Percentiles rank a stretch among this genome's conserved stretches.
Evolutionary conservation across 2,329 filamentous ascomycete species (phyloP).

Genomic region (Ceratocystis colombiana): DNA sequence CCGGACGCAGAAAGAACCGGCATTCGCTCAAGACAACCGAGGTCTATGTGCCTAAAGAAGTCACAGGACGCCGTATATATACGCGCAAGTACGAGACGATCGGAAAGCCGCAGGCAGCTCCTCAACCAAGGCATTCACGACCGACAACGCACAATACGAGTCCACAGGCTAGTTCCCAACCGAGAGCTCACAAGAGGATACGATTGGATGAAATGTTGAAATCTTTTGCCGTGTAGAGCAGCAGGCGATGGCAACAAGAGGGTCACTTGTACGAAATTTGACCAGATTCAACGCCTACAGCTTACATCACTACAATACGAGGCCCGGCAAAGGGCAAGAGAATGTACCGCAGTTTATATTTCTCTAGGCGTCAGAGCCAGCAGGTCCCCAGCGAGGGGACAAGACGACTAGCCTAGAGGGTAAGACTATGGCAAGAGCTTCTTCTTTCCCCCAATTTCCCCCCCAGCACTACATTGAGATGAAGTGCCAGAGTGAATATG

Average conservation of each 20-base stretch:
- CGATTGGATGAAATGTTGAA: constrained; percentile 32
- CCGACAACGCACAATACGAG: neutral
- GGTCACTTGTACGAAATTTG: too few species aligned
- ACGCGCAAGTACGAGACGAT: constrained; percentile 12
- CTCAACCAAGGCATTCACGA: neutral
- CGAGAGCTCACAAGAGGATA: constrained; percentile 31
- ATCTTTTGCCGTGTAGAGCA: neutral
- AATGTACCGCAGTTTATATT: constrained; percentile 33
- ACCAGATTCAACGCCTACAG: too few species aligned
- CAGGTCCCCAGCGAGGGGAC: constrained; percentile 10
- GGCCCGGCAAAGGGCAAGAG: neutral
- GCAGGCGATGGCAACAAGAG: too few species aligned
- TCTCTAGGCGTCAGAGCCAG: constrained; percentile 30
- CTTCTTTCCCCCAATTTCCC: constrained; percentile 63
- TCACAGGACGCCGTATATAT: neutral
- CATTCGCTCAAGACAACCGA: neutral
- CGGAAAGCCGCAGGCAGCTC: neutral
- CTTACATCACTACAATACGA: neutral
- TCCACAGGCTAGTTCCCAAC: constrained; percentile 27
- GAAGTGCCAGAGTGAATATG: constrained; percentile 59
- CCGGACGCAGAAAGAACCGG: neutral
- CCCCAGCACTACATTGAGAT: constrained; percentile 49
- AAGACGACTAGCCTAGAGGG: constrained; percentile 38
- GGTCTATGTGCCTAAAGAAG: neutral
- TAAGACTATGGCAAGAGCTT: constrained; percentile 34